These are phyloP conservation scores for Plasmodium reichenowi DNA, from an alignment of 169 alveolate species.

Conservation along the genomic window DNA sequence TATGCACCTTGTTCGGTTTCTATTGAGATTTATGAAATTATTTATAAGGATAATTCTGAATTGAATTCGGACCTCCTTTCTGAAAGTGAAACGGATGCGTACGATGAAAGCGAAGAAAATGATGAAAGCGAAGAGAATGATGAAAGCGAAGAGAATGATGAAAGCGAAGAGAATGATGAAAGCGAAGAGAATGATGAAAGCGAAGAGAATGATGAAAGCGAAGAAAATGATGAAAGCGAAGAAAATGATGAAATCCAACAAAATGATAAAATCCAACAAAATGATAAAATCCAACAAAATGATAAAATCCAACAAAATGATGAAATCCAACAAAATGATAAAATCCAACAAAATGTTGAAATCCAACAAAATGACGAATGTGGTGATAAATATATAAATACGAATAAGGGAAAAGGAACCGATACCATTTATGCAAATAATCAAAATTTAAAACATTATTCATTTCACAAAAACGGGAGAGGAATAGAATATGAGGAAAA, in stretches of 20 bases:
- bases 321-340: no score
- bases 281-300: background rate
- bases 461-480: no score
- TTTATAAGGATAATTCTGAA: slow-evolving; percentile 50
- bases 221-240: background rate
- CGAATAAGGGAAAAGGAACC: no score
- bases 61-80: slow-evolving; percentile 22
- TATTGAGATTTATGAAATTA: slow-evolving; percentile 72
- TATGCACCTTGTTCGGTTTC: slow-evolving; percentile 56
- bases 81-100: slow-evolving; percentile 1
- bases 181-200: background rate
- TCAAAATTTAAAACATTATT: no score
- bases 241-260: background rate
- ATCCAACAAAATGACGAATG: background rate
- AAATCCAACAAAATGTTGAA: no score
- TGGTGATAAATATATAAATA: background rate
- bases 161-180: background rate
- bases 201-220: background rate
- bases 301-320: background rate
- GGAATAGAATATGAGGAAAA: no score
- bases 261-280: background rate
- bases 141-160: background rate
- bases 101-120: background rate
- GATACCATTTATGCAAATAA: no score
- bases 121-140: background rate